A percentile compares a stretch with the other conserved stretches of the same genome.
Evolutionary conservation across 345 rosid genomes (phyloP).

Genomic region (Nephelium lappaceum): DNA sequence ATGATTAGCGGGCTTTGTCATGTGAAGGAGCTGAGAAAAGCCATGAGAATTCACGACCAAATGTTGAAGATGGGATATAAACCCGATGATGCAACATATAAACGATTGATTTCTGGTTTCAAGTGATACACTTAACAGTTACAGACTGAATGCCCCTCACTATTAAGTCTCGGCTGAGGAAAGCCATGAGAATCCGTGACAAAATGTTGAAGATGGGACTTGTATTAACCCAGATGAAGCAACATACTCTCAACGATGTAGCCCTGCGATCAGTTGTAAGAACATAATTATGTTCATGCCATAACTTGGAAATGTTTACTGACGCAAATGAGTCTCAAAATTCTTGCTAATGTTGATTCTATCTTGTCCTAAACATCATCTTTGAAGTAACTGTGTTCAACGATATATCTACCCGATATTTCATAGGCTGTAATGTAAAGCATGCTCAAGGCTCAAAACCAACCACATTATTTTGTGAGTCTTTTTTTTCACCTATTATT

Average conservation of each 20-base stretch:
- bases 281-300: background rate
- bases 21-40: conserved; percentile 56
- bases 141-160: background rate
- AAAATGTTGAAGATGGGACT: background rate
- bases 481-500: too few species aligned
- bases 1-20: conserved; percentile 58
- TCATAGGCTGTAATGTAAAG: too few species aligned
- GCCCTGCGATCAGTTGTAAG: background rate
- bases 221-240: background rate
- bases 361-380: background rate
- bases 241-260: background rate
- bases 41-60: conserved; percentile 73
- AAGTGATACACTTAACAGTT: conserved; percentile 16
- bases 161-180: background rate
- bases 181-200: background rate
- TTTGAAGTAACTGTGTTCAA: background rate
- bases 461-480: too few species aligned
- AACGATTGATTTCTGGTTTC: conserved; percentile 57
- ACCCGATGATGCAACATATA: conserved; percentile 60
- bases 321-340: background rate
- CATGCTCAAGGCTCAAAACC: too few species aligned
- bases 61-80: conserved; percentile 69
- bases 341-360: background rate
- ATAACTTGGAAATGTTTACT: background rate
- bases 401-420: background rate